Base-by-base conservation (phyloP, 305 asterid species). In the Petunia hybrid region DNA sequence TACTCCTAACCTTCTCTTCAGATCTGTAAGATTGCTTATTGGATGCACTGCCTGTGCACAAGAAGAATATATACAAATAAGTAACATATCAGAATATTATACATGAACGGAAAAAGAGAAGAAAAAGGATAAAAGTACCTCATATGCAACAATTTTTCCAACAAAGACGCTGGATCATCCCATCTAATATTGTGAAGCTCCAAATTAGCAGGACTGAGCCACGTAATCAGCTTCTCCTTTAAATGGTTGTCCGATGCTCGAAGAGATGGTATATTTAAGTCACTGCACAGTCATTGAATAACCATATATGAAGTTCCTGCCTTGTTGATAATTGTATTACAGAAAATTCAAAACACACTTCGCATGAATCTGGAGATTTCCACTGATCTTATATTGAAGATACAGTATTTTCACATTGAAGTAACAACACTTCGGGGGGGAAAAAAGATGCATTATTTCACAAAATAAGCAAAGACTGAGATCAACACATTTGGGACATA, bases 191-290 rank as follows among this genome's bases (percentile, higher is more conserved):
- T 87, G 85, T 89, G 94, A 85, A 95, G 97, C 86, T 94, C 94
- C 57, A 95, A 97, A 81, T 88, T 94, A 76, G 98, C 98, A 73
- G 98, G 99, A 88, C 96, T 94, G 80, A 95, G 98, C 97, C 98
- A 94, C 68, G 97, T 91, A 85, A 85, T 86, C 77, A 95, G 96
- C 85, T 94, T 95, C 88, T 95, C 99, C 87, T 94, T 94, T 89
- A 95, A 89, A 88, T 91, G 89, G 42, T 98, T 90, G 82, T 95
- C 97, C 69, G 94, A 86, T 81, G 98, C 97, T 78, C 97, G 88
- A 71, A 95, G 81, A 13, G 97, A 85, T 6, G 94, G 88, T 63
- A 85, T 74, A 86, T 92, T 92, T 85, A 91, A 92, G 81, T 91
- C 92, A 84, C 99, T 92, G 86, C 86, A 81, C 83, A 74, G 82